A percentile compares a stretch with the other conserved stretches of the same genome.
Conservation (phyloP, 1,139 yeast genomes). For the Yamadazyma triangularis region DNA sequence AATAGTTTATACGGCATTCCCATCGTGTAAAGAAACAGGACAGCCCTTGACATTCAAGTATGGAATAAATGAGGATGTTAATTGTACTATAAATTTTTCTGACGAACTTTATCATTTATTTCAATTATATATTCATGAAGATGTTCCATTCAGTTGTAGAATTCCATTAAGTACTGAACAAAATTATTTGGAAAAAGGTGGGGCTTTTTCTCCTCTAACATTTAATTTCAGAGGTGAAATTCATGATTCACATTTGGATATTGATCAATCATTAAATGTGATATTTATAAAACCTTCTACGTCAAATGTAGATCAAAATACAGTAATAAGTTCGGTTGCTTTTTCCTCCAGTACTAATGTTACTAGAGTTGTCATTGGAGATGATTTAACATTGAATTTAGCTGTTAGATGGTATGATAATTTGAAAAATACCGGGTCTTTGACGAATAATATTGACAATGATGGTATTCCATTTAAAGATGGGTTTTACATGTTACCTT, state of each 20-base stretch:
- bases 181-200: slow-evolving; percentile 41
- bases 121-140: slow-evolving; percentile 73
- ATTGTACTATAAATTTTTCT: slow-evolving; percentile 60
- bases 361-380: slow-evolving; percentile 64
- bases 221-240: slow-evolving; percentile 66
- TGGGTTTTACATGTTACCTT: slow-evolving; percentile 41
- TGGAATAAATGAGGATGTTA: slow-evolving; percentile 48
- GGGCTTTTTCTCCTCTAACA: slow-evolving; percentile 56
- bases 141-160: slow-evolving; percentile 70
- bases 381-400: slow-evolving; percentile 51
- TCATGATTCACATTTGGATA: slow-evolving; percentile 65
- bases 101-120: slow-evolving; percentile 70
- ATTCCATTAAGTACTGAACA: slow-evolving; percentile 47
- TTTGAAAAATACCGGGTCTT: slow-evolving; percentile 7
- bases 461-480: slow-evolving; percentile 31
- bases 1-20: slow-evolving; percentile 56
- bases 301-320: slow-evolving; percentile 18
- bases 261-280: slow-evolving; percentile 58
- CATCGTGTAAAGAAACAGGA: slow-evolving; percentile 62
- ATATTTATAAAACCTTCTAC: slow-evolving; percentile 41
- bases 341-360: slow-evolving; percentile 62
- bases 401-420: slow-evolving; percentile 56
- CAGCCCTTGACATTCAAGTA: slow-evolving; percentile 51
- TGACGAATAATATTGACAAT: slow-evolving; percentile 8
- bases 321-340: slow-evolving; percentile 52